Evolutionary conservation across 2,329 filamentous ascomycete species (phyloP).

Genomic region (Alternaria brassicicola): DNA sequence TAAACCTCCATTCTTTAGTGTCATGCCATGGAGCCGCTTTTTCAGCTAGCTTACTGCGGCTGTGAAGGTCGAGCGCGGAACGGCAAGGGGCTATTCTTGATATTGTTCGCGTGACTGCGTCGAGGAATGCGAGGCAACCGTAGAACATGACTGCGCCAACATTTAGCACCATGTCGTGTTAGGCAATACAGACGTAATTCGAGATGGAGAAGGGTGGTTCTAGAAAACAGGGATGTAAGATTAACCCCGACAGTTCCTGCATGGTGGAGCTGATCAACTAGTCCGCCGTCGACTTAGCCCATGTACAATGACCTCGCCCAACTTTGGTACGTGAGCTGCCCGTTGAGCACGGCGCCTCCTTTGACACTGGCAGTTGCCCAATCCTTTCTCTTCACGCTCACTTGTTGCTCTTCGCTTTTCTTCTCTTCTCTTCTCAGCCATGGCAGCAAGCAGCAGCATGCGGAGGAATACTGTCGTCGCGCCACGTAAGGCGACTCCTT

Average conservation of each 20-base stretch:
- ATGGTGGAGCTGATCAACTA: conserved; percentile 21
- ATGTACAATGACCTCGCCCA: conserved; percentile 23
- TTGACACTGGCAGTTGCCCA: conserved; percentile 3
- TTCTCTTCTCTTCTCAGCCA: conserved; percentile 10
- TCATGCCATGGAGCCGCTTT: background rate
- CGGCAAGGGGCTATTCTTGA: conserved; percentile 5
- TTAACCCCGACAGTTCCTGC: conserved; percentile 22
- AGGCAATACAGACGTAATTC: background rate
- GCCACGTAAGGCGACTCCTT: conserved; percentile 27
- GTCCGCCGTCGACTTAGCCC: conserved; percentile 8
- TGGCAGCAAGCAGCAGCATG: conserved; percentile 36
- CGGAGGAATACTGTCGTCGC: conserved; percentile 29
- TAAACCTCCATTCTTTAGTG: background rate
- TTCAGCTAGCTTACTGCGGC: background rate
- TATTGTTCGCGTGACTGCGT: conserved; percentile 14
- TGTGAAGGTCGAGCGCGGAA: background rate
- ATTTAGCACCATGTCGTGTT: background rate
- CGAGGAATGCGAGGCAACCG: background rate
- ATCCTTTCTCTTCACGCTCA: background rate
- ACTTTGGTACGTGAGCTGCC: conserved; percentile 2
- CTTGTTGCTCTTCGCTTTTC: background rate
- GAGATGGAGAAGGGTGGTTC: conserved; percentile 20
- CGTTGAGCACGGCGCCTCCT: conserved; percentile 17
- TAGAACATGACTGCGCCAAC: background rate
- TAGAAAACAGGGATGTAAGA: conserved; percentile 17